These are phyloP conservation scores for Sequoiadendron giganteum DNA, from an alignment of 75 land plant genomes.

Conservation along the genomic window DNA sequence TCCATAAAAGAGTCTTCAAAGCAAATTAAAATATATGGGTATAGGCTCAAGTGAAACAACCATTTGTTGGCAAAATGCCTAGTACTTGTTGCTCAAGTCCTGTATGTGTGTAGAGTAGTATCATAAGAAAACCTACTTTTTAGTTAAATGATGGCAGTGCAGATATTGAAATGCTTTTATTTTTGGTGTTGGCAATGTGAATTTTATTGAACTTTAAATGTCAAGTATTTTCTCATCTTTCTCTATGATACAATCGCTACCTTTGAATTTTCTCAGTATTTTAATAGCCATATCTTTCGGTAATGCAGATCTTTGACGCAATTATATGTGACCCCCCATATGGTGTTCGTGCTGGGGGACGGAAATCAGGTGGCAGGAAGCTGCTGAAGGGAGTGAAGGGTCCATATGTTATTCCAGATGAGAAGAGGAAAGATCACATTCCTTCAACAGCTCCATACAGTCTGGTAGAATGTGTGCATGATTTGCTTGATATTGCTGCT, in stretches of 20 bases:
- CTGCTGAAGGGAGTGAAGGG: constrained; percentile 67
- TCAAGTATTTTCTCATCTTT: not conserved
- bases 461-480: constrained; percentile 90
- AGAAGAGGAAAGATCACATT: constrained; percentile 83
- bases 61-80: not conserved
- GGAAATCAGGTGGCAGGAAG: constrained; percentile 96
- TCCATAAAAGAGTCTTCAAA: not conserved
- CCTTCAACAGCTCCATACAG: constrained; percentile 95
- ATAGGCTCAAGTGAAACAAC: not conserved
- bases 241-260: not conserved
- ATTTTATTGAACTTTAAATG: not conserved
- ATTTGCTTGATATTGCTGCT: constrained; percentile 89
- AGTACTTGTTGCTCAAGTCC: not conserved
- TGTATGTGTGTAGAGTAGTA: not conserved
- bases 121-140: not conserved
- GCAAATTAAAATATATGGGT: not conserved
- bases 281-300: not conserved
- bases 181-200: not conserved
- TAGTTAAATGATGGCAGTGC: not conserved
- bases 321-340: constrained; percentile 98
- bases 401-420: constrained; percentile 94
- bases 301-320: constrained; percentile 80
- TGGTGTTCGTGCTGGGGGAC: constrained; percentile 98
- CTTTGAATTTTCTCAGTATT: not conserved
- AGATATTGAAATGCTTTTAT: not conserved